Evolutionary conservation across 257 asterid genomes (phyloP).

Genomic region (Solanum pennellii): DNA sequence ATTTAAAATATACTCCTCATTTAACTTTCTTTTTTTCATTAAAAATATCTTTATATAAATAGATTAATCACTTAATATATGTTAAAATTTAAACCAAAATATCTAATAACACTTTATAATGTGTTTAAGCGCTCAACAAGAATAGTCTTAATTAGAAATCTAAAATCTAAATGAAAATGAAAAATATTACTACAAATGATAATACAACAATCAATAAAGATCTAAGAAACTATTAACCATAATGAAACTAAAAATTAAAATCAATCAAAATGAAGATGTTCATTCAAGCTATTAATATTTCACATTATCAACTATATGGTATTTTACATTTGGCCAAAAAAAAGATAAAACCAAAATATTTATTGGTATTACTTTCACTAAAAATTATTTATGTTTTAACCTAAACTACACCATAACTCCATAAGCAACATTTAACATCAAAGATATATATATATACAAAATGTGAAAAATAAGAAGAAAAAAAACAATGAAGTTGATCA

Average conservation of each 20-base stretch:
- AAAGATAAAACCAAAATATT: background rate
- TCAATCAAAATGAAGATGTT: background rate
- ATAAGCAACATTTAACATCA: background rate
- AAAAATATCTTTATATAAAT: too few species aligned
- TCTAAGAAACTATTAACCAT: background rate
- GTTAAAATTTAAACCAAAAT: too few species aligned
- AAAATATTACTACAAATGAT: background rate
- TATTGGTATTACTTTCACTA: background rate
- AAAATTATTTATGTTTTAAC: background rate
- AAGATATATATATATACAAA: background rate
- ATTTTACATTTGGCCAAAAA: background rate
- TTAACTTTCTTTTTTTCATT: background rate
- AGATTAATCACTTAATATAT: background rate
- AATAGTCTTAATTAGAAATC: background rate
- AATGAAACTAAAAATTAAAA: background rate
- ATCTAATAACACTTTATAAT: too few species aligned
- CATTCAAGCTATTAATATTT: background rate
- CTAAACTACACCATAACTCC: background rate
- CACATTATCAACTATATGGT: background rate
- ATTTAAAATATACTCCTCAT: background rate
- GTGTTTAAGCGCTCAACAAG: background rate
- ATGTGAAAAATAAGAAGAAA: background rate
- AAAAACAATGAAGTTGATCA: background rate
- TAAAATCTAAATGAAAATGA: background rate
- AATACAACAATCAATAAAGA: background rate